These are phyloP conservation scores for Daldinia sp. DNA, from an alignment of 2,329 filamentous ascomycete genomes.

Conservation along the genomic window DNA sequence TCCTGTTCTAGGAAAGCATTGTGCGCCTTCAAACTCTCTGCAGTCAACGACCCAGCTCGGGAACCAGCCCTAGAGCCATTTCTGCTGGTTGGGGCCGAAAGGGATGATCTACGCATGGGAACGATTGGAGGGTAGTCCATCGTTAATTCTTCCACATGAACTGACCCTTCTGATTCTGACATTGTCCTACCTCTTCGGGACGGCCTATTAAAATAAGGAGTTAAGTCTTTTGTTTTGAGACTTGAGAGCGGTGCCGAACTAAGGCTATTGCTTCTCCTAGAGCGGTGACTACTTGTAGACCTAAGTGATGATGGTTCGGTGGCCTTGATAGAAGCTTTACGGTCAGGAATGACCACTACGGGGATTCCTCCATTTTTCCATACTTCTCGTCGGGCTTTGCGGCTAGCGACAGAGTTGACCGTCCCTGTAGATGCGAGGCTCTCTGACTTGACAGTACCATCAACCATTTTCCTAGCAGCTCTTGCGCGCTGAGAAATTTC, in stretches of 20 bases:
- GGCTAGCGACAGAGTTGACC: slow-evolving; percentile 63
- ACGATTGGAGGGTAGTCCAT: slow-evolving; percentile 71
- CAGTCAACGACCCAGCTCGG: slow-evolving; percentile 64
- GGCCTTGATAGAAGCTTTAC: slow-evolving; percentile 65
- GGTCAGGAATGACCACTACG: slow-evolving; percentile 71
- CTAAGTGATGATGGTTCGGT: slow-evolving; percentile 66
- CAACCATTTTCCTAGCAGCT: slow-evolving; percentile 45
- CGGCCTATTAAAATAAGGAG: slow-evolving; percentile 59
- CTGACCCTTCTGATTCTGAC: slow-evolving; percentile 62
- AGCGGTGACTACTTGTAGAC: slow-evolving; percentile 70
- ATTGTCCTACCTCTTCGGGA: slow-evolving; percentile 57
- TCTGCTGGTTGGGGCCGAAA: slow-evolving; percentile 72
- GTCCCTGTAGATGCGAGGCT: slow-evolving; percentile 65
- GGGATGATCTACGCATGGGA: slow-evolving; percentile 68
- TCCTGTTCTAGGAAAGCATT: slow-evolving; percentile 57
- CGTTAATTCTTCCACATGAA: slow-evolving; percentile 63
- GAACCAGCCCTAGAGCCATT: slow-evolving; percentile 56
- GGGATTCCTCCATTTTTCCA: slow-evolving; percentile 71
- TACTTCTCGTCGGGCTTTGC: slow-evolving; percentile 68
- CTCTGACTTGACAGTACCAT: slow-evolving; percentile 54
- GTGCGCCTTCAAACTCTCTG: slow-evolving; percentile 69
- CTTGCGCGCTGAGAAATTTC: slow-evolving; percentile 50
- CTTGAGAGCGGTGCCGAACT: slow-evolving; percentile 61
- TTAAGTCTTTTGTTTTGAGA: slow-evolving; percentile 58
- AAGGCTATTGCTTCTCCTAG: slow-evolving; percentile 65